Evolutionary conservation across 106 monocot genomes (phyloP).

Genomic region (Phalaenopsis aphrodite): DNA sequence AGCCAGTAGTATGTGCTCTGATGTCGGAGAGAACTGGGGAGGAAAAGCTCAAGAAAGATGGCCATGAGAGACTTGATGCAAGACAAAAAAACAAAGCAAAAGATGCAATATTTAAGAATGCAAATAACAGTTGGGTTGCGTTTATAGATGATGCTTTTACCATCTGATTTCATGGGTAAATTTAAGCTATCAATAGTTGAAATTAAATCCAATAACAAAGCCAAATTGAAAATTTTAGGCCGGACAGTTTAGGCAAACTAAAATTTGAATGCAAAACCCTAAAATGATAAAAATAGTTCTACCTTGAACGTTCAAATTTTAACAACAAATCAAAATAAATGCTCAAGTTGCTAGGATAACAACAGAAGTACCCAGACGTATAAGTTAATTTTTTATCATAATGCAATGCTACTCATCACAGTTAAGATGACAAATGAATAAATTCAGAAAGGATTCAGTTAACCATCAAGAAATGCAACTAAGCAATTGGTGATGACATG

Average conservation of each 20-base stretch:
- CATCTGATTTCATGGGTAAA: background rate
- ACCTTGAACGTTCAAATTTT: background rate
- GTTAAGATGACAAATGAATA: background rate
- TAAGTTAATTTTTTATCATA: background rate
- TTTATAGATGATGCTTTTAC: background rate
- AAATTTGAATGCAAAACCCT: background rate
- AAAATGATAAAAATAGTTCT: background rate
- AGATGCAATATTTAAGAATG: background rate
- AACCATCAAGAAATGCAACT: background rate
- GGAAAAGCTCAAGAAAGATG: slow-evolving; percentile 3
- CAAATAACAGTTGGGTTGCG: background rate
- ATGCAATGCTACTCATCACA: background rate
- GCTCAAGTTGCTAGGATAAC: background rate
- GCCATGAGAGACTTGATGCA: background rate
- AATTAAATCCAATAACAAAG: background rate
- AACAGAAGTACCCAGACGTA: background rate
- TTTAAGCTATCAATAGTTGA: background rate
- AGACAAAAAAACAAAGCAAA: background rate
- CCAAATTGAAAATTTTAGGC: background rate
- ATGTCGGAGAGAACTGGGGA: slow-evolving; percentile 91
- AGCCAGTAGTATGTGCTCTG: slow-evolving; percentile 88
- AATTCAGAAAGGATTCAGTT: background rate
- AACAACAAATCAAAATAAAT: background rate
- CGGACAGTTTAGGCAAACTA: background rate
- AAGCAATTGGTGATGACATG: background rate